phyloP scores from a whole-genome alignment of 805 yeast genomes.

The Kodamaea leandrae region DNA sequence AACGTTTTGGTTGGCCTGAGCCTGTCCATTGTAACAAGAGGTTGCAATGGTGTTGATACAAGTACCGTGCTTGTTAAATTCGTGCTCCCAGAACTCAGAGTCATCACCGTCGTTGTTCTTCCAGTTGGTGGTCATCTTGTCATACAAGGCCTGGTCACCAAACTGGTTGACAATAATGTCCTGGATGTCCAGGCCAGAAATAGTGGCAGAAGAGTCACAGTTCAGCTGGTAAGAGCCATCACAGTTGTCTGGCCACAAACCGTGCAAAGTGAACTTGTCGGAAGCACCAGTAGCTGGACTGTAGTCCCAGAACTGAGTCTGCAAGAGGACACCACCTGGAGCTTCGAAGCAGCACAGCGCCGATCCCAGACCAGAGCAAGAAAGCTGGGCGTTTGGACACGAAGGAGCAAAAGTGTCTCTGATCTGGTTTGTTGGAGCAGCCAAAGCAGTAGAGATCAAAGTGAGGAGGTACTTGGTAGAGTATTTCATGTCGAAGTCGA shows the following conservation, averaged over 20 bases:
- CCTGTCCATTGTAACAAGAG: slow-evolving; percentile 52
- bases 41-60: slow-evolving; percentile 80
- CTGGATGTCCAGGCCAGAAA: slow-evolving; percentile 63
- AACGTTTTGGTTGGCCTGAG: slow-evolving; percentile 42
- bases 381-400: slow-evolving; percentile 7
- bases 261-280: slow-evolving; percentile 74
- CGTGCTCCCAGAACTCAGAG: slow-evolving; percentile 74
- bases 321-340: slow-evolving; percentile 78
- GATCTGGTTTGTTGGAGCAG: slow-evolving; percentile 2
- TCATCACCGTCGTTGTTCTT: slow-evolving; percentile 67
- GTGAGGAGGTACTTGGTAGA: not conserved
- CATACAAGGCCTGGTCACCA: slow-evolving; percentile 50
- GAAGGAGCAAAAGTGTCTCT: slow-evolving; percentile 10
- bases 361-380: slow-evolving; percentile 13
- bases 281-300: slow-evolving; percentile 60
- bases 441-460: slow-evolving; percentile 1
- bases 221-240: slow-evolving; percentile 50
- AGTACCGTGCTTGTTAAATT: slow-evolving; percentile 90
- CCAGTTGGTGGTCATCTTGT: slow-evolving; percentile 63
- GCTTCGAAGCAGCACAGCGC: slow-evolving; percentile 74
- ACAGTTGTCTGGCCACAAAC: slow-evolving; percentile 86
- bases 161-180: slow-evolving; percentile 30
- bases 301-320: slow-evolving; percentile 92
- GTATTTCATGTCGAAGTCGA: not conserved
- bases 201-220: slow-evolving; percentile 10